These are phyloP conservation scores for Sicyos edulis DNA, from an alignment of 306 rosid species.

Conservation along the genomic window DNA sequence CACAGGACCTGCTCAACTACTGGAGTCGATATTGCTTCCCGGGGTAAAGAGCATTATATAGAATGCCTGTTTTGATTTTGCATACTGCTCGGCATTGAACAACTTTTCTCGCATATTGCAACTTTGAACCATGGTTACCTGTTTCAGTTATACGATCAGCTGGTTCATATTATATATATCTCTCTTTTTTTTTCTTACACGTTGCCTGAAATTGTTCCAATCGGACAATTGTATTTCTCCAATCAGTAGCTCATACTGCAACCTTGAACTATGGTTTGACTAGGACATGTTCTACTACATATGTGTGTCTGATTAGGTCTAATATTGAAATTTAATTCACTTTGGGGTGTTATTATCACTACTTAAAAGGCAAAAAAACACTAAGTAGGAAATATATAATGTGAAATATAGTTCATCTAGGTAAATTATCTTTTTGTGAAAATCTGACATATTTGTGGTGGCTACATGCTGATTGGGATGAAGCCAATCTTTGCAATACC, in stretches of 20 bases:
- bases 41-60: conserved; percentile 48
- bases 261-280: not conserved
- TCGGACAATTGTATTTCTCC: not conserved
- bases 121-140: not conserved
- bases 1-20: conserved; percentile 52
- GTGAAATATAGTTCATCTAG: not conserved
- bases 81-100: not conserved
- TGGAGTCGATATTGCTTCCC: conserved; percentile 76
- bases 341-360: not conserved
- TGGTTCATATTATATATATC: not conserved
- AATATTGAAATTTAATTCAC: not conserved
- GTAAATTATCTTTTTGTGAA: not conserved
- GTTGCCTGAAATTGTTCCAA: not conserved
- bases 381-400: not conserved
- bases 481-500: not conserved
- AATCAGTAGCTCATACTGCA: not conserved
- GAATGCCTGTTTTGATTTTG: not conserved
- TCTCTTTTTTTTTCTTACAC: not conserved
- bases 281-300: not conserved
- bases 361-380: not conserved
- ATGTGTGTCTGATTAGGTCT: not conserved
- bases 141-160: not conserved
- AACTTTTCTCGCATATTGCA: not conserved
- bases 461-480: not conserved
- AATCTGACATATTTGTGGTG: conserved; percentile 1